Conservation (phyloP, 106 monocot species). For the Dioscorea alata region DNA sequence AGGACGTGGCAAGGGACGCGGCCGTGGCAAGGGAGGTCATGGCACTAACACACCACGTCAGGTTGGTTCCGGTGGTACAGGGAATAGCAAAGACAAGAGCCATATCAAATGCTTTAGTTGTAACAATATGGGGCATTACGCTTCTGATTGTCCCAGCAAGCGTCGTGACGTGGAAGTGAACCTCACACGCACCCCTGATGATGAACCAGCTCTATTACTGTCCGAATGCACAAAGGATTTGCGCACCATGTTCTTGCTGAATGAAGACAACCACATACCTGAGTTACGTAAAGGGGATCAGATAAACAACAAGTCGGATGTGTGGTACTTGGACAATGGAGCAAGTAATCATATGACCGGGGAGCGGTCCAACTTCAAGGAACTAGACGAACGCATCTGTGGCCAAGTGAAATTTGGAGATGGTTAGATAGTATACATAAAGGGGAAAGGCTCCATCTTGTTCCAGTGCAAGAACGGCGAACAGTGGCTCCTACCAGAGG, state of each 20-base stretch:
- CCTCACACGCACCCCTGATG: not conserved
- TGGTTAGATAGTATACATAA: conserved; percentile 2
- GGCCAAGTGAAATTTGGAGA: conserved; percentile 3
- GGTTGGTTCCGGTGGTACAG: too few species aligned
- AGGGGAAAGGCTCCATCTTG: conserved; percentile 5
- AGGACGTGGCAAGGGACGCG: not conserved
- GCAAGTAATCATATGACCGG: not conserved
- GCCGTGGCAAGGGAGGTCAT: not conserved
- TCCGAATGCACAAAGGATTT: not conserved
- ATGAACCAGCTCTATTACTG: not conserved
- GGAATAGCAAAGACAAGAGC: conserved; percentile 7
- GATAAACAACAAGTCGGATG: too few species aligned
- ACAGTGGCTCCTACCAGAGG: not conserved
- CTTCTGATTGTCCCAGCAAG: not conserved
- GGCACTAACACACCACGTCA: too few species aligned
- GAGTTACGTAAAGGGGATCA: too few species aligned
- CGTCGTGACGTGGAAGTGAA: not conserved
- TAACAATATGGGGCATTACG: conserved; percentile 7
- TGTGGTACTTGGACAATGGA: too few species aligned
- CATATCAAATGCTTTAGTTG: conserved; percentile 9
- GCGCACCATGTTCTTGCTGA: not conserved
- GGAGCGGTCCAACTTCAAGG: not conserved
- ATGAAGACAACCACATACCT: conserved; percentile 4
- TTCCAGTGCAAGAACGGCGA: conserved; percentile 2
- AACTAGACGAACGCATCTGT: conserved; percentile 3